Evolutionary conservation across 2,329 filamentous ascomycete species (phyloP).

Genomic region (Botryotinia globosa): DNA sequence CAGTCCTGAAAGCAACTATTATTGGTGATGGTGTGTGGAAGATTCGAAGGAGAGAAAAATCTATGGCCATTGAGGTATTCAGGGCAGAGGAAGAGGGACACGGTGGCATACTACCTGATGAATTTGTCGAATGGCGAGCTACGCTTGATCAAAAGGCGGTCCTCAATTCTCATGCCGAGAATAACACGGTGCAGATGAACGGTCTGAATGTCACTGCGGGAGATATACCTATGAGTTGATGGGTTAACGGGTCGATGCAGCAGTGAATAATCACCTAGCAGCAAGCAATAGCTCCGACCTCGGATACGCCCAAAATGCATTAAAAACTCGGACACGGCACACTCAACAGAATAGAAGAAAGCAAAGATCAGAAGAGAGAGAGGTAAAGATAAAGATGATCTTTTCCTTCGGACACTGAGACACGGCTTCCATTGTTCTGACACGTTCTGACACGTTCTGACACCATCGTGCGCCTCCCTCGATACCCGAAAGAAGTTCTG

Average conservation of each 20-base stretch:
- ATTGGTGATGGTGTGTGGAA: constrained; percentile 73
- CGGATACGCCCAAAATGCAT: constrained; percentile 2
- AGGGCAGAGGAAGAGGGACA: constrained; percentile 71
- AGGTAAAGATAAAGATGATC: not conserved
- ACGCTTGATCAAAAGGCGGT: constrained; percentile 24
- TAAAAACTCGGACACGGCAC: not conserved
- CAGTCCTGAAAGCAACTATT: constrained; percentile 62
- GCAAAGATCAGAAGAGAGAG: not conserved
- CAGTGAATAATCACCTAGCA: constrained; percentile 5
- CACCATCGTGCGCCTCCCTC: not conserved
- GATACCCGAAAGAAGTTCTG: not conserved
- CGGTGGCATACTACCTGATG: constrained; percentile 70
- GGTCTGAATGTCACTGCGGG: not conserved
- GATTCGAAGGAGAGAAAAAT: constrained; percentile 64
- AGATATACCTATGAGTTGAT: not conserved
- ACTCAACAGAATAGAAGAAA: not conserved
- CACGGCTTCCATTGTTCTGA: constrained; percentile 2
- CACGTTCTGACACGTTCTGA: not conserved
- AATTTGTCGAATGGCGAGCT: constrained; percentile 71
- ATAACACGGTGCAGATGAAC: not conserved
- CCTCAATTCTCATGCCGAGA: not conserved
- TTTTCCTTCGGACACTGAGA: not conserved
- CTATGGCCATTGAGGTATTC: constrained; percentile 68
- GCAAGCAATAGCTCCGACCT: constrained; percentile 7
- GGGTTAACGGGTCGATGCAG: not conserved